Base-by-base conservation (phyloP, 768 basidiomycete genomes). In the Chalciporus sphaerocephalus region DNA sequence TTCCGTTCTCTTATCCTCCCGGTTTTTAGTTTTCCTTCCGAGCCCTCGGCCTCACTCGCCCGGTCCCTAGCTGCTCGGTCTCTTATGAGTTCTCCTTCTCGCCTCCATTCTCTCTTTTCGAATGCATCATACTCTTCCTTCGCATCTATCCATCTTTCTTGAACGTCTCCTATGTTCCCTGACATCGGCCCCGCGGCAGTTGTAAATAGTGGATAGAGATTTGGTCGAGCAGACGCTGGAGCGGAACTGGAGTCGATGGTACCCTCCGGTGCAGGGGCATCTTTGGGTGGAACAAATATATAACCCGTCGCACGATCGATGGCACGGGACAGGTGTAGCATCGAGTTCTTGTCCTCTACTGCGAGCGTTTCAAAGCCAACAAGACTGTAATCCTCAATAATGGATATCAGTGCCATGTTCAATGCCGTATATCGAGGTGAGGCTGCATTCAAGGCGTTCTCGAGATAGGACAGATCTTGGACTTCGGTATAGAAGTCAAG, bases 401-500 rank as follows among this genome's bases (percentile, higher is more conserved):
- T 65, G 12, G 87, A 92, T 47, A 91, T 87, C 60, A 98, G 83
- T 0, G 88, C 86, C 76, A 87, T 81, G 62, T 97, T 98, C 36
- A 99, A 68, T 7, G 83, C 81, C 0, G 77, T 70, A 56, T 81
- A 96, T 30, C 83, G 81, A 1, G 85, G 81, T 0, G 86, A 77
- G 1, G 80, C 61, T 0, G 80, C 73, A 15, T 77, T 73, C 13
- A 98, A 78, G 0, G 80, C 70, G 51, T 84, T 85, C 53, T 90
- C 81, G 17, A 99, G 79, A 63, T 97, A 85, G 1, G 86, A 85
- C 0, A 99, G 74, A 60, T 99, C 95, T 66, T 96, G 93, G 0
- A 96, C 96, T 67, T 99, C 93, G 33, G 96, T 97, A 65, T 98
- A 98, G 65, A 89, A 99, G 53, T 92, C 90, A 22, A 99, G 83